Conservation (phyloP, 805 yeast genomes). For the Saccharomycopsis sp. region DNA sequence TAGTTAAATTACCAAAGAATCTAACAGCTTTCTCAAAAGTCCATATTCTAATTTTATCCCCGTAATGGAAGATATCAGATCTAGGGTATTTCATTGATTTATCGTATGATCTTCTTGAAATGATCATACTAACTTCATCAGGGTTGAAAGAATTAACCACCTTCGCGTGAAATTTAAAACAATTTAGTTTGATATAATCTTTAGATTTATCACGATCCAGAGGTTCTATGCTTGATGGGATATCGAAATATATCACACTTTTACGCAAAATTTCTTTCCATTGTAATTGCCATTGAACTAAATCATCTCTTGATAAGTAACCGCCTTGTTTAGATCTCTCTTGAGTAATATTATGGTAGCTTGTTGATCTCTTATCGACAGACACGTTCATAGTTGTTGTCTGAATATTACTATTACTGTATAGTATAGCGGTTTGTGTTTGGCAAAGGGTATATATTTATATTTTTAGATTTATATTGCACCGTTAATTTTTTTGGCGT, state of each 20-base stretch:
- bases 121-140: conserved; percentile 63
- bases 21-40: conserved; percentile 76
- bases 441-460: too few species aligned
- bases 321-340: neutral
- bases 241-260: conserved; percentile 57
- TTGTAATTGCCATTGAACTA: conserved; percentile 53
- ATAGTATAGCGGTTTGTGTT: too few species aligned
- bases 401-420: neutral
- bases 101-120: conserved; percentile 53
- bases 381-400: neutral
- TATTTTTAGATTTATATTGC: too few species aligned
- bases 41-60: conserved; percentile 75
- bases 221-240: conserved; percentile 29
- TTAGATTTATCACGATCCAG: conserved; percentile 26
- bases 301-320: conserved; percentile 26
- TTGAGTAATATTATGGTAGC: neutral
- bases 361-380: neutral
- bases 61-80: conserved; percentile 53
- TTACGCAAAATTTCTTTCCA: conserved; percentile 58
- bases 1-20: conserved; percentile 57
- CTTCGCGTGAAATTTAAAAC: conserved; percentile 43
- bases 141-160: conserved; percentile 53
- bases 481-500: too few species aligned
- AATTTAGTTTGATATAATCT: conserved; percentile 28
- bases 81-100: conserved; percentile 36